Evolutionary conservation across 2,329 filamentous ascomycete genomes (phyloP).

Genomic region (Raffaelea deltoideospora): DNA sequence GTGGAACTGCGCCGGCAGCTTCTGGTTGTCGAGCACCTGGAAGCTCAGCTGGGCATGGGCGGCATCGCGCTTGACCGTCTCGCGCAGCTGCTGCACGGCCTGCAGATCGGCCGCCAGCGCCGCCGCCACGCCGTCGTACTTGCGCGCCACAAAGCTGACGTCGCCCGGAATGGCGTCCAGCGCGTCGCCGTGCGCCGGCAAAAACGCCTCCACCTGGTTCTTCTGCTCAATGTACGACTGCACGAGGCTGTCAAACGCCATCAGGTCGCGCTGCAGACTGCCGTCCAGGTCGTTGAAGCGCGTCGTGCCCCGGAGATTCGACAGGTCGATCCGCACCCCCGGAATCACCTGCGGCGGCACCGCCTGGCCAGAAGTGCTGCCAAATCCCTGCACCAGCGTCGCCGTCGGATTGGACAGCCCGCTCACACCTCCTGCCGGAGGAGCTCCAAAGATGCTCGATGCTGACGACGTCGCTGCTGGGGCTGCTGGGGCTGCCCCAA

Average conservation of each 20-base stretch:
- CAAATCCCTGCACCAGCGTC: conserved; percentile 13
- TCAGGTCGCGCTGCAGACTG: conserved; percentile 64
- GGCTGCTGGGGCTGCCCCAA: neutral
- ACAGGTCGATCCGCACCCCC: conserved; percentile 64
- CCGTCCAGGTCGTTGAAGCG: conserved; percentile 84
- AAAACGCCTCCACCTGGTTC: conserved; percentile 57
- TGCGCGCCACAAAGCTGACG: conserved; percentile 27
- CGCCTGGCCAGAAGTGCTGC: too few species aligned
- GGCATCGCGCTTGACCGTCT: conserved; percentile 24
- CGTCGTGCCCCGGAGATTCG: conserved; percentile 69
- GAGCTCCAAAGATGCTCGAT: conserved; percentile 3
- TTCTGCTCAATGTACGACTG: conserved; percentile 65
- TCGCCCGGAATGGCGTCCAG: conserved; percentile 24
- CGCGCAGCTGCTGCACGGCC: conserved; percentile 25
- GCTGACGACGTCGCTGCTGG: neutral
- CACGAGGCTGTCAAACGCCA: conserved; percentile 65
- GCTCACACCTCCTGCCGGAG: neutral
- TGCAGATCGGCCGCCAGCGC: conserved; percentile 25
- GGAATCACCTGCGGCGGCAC: conserved; percentile 43
- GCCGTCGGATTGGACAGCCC: too few species aligned
- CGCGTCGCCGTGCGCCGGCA: conserved; percentile 35
- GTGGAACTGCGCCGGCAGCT: conserved; percentile 34
- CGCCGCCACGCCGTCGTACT: conserved; percentile 26
- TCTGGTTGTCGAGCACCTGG: conserved; percentile 30
- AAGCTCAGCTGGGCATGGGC: conserved; percentile 27